These are phyloP conservation scores for Xeromyces bisporus DNA, from an alignment of 495 filamentous ascomycete genomes.

Conservation along the genomic window DNA sequence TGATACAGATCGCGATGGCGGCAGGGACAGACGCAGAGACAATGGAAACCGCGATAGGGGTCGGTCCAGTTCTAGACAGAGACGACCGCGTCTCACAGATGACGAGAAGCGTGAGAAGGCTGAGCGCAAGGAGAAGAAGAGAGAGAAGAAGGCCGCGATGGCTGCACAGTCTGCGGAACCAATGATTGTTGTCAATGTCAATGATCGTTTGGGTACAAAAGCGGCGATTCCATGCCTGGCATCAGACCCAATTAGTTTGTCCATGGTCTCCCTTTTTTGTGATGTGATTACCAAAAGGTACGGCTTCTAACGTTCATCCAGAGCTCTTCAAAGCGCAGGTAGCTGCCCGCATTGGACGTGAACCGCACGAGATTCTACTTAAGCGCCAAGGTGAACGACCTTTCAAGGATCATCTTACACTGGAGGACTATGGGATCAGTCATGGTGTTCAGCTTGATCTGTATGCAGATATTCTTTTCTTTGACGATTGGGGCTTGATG, in stretches of 20 bases:
- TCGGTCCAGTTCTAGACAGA: constrained; percentile 10
- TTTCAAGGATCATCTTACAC: constrained; percentile 73
- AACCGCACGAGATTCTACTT: constrained; percentile 77
- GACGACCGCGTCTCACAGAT: constrained; percentile 1
- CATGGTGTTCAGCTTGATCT: constrained; percentile 82
- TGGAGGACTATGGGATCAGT: constrained; percentile 79
- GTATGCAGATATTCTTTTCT: constrained; percentile 17
- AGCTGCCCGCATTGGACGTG: constrained; percentile 67
- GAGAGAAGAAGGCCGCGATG: constrained; percentile 19
- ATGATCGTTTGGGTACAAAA: constrained; percentile 82
- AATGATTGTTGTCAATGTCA: constrained; percentile 85
- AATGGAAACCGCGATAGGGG: constrained; percentile 12
- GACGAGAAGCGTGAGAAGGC: constrained; percentile 1
- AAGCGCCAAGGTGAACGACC: constrained; percentile 83
- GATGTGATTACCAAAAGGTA: neutral
- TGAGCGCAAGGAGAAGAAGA: constrained; percentile 23
- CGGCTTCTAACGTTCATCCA: constrained; percentile 11
- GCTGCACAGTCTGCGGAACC: constrained; percentile 35
- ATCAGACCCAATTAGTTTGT: constrained; percentile 53
- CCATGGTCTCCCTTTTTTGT: neutral
- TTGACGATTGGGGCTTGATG: neutral
- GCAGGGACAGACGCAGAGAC: constrained; percentile 9
- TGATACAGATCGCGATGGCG: constrained; percentile 10
- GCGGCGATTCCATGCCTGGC: constrained; percentile 75
- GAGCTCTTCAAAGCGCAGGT: constrained; percentile 80